Evolutionary conservation across 2,329 filamentous ascomycete genomes (phyloP), one percentile per base, ranked within the genome.

Genomic region (Talaromyces sp.): DNA sequence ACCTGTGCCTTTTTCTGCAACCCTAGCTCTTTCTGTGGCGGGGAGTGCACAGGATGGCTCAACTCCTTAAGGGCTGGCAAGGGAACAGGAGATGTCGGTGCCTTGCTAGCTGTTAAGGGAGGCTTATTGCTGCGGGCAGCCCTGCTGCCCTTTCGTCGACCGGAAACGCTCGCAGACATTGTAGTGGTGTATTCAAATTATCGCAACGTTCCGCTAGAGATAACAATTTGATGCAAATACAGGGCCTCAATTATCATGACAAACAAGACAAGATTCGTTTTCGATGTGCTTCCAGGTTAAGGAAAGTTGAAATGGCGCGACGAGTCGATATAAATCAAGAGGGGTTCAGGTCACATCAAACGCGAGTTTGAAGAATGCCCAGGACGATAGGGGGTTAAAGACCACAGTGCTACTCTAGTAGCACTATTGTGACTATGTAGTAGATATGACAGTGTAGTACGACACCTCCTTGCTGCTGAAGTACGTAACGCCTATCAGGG

Each of bases 131-230:
- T 24, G 61, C 61, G 48, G 14, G 37, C n/a, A 45, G 39, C 41
- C 37, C 60, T 62, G 52, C 31, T 62, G 59, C 45, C 52, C 64
- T 65, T 65, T 60, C 59, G 64, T 45, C 64, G 64, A 54, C 59
- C 52, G 27, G 64, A 48, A 43, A 65, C 35, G 47, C 60, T 65
- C 35, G 59, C 47, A 24, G 64, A 27, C 64, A 65, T 65, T 27
- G 48, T 54, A n/a, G 24, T 54, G 37, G 24, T 47, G 13, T 39
- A 33, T 33, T 35, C 27, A 14, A 37, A 8, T 9, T 61, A 50
- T 43, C 22, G 22, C 33, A 39, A 61, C 3, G 33, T 52, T 19
- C 22, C 35, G 24, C 31, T 50, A 54, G 52, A 48, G 60, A 24
- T 62, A 33, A 62, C 37, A 52, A 54, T 33, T 61, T 37, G 33